Conservation (phyloP, 495 filamentous ascomycete species). For the Annulohypoxylon bovei region DNA sequence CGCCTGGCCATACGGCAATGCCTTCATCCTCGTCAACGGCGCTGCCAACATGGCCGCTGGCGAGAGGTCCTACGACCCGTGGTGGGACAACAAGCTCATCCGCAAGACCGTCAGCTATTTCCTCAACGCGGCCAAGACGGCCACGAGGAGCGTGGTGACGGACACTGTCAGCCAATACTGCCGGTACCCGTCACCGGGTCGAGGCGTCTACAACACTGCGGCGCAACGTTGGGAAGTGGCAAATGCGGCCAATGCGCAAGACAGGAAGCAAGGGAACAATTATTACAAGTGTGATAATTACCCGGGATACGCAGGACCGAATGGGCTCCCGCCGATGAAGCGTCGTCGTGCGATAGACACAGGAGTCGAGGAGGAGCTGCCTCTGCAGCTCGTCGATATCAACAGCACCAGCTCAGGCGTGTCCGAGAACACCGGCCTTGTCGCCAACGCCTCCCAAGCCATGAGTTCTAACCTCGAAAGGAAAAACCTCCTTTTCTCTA, state of each 20-base stretch:
- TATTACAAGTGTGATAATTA: background rate
- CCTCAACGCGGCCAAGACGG: background rate
- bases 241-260: too few relatives aligned
- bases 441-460: background rate
- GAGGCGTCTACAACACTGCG: background rate
- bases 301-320: background rate
- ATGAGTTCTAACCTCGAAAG: background rate
- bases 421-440: background rate
- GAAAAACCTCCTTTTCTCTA: background rate
- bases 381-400: background rate
- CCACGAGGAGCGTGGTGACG: background rate
- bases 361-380: background rate
- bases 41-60: background rate
- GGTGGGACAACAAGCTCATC: slow-evolving; percentile 8
- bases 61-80: slow-evolving; percentile 3
- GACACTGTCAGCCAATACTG: background rate
- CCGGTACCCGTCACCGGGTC: background rate
- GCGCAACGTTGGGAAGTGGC: too few relatives aligned
- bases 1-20: background rate
- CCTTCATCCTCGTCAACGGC: background rate
- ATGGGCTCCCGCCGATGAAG: background rate
- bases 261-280: background rate
- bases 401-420: background rate
- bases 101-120: background rate
- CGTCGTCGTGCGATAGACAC: background rate